Percentiles rank a stretch among this genome's conserved stretches.
These are phyloP conservation scores for Serendipita vermifera DNA, from an alignment of 768 basidiomycete species.

Conservation along the genomic window DNA sequence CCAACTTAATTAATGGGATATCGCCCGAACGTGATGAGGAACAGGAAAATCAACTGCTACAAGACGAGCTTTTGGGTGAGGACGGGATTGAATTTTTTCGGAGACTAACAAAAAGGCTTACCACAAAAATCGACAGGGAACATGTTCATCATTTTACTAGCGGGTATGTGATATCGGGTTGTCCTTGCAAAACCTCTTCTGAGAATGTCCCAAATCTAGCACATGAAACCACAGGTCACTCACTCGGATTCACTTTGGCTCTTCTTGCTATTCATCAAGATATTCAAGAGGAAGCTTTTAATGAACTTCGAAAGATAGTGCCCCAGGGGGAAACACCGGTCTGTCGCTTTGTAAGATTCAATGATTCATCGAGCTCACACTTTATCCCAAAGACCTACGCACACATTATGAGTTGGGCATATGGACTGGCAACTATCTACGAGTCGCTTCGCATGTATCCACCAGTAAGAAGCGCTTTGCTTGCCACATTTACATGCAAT, in stretches of 20 bases:
- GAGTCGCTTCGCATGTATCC: conserved; percentile 39
- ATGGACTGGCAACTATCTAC: conserved; percentile 33
- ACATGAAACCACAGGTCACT: conserved; percentile 32
- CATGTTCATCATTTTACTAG: conserved; percentile 36
- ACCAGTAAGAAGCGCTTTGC: conserved; percentile 22
- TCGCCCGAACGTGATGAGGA: background rate
- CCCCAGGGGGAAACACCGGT: conserved; percentile 28
- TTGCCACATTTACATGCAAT: background rate
- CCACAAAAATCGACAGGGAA: conserved; percentile 25
- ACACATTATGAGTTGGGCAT: conserved; percentile 25
- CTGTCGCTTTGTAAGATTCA: conserved; percentile 5
- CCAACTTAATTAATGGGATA: background rate
- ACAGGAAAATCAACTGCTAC: background rate
- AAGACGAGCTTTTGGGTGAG: background rate
- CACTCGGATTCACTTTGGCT: conserved; percentile 36
- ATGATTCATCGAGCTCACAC: background rate
- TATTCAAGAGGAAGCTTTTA: conserved; percentile 29
- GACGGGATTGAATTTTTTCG: no score
- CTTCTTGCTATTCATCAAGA: conserved; percentile 42
- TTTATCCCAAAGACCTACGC: conserved; percentile 18
- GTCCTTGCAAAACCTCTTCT: background rate
- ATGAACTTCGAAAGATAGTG: conserved; percentile 25
- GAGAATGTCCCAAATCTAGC: no score
- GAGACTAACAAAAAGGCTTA: no score
- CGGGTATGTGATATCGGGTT: conserved; percentile 24